Base-by-base conservation (phyloP, 2,329 filamentous ascomycete species). In the Cryoendolithus antarcticus region DNA sequence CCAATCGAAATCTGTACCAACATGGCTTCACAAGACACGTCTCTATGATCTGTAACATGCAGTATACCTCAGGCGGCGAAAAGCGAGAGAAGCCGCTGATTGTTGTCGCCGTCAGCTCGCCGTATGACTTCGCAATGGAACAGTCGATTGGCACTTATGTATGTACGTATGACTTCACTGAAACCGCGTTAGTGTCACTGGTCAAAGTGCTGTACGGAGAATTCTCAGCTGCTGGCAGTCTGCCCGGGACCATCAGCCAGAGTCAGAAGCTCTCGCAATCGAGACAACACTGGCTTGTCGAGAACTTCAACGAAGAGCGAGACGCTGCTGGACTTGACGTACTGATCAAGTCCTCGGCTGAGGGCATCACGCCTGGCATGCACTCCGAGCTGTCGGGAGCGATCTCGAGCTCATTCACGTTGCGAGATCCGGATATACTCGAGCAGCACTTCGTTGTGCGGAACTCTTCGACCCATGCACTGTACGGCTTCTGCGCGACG, bases 101-200 rank as follows among this genome's bases (percentile, higher is more conserved):
- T 15, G 89, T 95, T 3, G 82, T 95, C 6, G 83, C 89, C 1
- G 88, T 93, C 49, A 94, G 86, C 61, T 95, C 88, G 1, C 89
- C 89, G 0, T 96, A 95, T 59, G 89, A 96, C 59, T 96, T 96
- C 58, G 86, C 86, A 33, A 86, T 89, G 74, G 89, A 96, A 54
- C 81, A 82, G 47, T 78, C 78, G 1, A 89, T 96, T 31, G 83
- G 84, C 4, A 94, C 88, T 1, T 95, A 95, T 53, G 73, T 96
- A 31, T 95, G 89, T 65, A 94, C 88, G 0, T 95, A 93, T 59
- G 88, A 95, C 62, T 95, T 94, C 54, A 95, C 89, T 1, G 89
- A 95, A 52, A 89, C 83, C 6, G 86, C 89, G 11, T 75, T 95
- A 64, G 79, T 82, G 44, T 84, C 86, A 1, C 66, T 94, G 4